phyloP scores from a whole-genome alignment of 2,329 filamentous ascomycete genomes.

The Curvularia lunata region DNA sequence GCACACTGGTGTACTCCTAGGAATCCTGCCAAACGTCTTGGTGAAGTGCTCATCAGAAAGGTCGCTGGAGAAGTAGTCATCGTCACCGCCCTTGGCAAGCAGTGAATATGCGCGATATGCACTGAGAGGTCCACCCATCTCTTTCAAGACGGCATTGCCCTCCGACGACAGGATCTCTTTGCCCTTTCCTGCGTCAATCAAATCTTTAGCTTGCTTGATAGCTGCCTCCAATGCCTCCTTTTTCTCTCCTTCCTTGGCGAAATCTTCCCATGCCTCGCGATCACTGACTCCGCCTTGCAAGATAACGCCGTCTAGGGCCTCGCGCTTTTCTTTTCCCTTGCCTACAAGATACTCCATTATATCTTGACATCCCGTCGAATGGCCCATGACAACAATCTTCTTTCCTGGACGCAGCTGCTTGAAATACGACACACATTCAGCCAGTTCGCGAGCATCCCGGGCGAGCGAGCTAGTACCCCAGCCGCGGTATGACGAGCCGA shows the following conservation, averaged over 20 bases:
- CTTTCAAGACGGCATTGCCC: constrained; percentile 33
- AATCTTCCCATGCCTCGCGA: constrained; percentile 62
- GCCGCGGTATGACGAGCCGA: constrained; percentile 60
- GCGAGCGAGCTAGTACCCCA: constrained; percentile 62
- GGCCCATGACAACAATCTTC: constrained; percentile 71
- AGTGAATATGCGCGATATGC: constrained; percentile 66
- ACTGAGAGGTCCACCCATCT: constrained; percentile 56
- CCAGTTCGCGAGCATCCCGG: constrained; percentile 62
- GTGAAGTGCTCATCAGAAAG: constrained; percentile 64
- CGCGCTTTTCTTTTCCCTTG: constrained; percentile 48
- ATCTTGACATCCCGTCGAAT: constrained; percentile 72
- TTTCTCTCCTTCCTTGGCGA: constrained; percentile 42
- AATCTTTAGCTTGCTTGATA: constrained; percentile 58
- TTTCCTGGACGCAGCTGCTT: constrained; percentile 48
- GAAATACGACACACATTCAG: constrained; percentile 60
- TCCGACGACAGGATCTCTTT: constrained; percentile 61
- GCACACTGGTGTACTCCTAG: constrained; percentile 60
- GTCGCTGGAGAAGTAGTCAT: constrained; percentile 89
- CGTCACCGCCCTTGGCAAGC: constrained; percentile 67
- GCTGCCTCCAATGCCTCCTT: constrained; percentile 16
- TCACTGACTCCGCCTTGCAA: constrained; percentile 83
- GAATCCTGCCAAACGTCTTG: constrained; percentile 70
- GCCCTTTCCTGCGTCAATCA: constrained; percentile 62
- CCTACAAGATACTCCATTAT: constrained; percentile 67
- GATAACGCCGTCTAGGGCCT: constrained; percentile 73